Evolutionary conservation across 1,139 yeast genomes (phyloP), one percentile per base, ranked within the genome.

Genomic region (Yarrowia galli): DNA sequence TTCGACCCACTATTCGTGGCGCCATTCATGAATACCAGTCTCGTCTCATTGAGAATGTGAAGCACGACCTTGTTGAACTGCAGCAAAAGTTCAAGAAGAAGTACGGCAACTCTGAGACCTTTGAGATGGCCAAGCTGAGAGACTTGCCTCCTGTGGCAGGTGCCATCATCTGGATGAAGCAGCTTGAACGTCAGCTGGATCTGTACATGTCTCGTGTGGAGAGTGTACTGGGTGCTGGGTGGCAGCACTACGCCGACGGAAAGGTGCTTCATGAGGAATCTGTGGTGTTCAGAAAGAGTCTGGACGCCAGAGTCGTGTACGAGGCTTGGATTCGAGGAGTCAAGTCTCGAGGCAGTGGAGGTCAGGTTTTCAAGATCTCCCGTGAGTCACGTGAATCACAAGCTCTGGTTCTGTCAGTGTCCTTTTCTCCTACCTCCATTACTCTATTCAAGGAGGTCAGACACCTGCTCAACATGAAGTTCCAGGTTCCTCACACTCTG

Each of bases 221-320:
- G 64, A 75, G 81, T 16, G 81, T 87, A 1, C 80, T 93, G 13
- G 97, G 98, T 0, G 74, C 80, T 16, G 89, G 88, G 38, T 93
- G 98, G 98, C 81, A 79, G 65, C 82, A 85, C 54, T 91, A 88
- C 72, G 87, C 93, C 0, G 88, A 89, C 65, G 98, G 97, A 0
- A 84, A 82, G 67, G 85, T 84, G 70, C 83, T 93, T 1, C 80
- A 83, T 18, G 76, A 81, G 1, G 91, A 87, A 69, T 81, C 87
- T 18, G 73, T 75, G 0, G 77, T 79, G 0, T 79, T 89, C 60
- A 74, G 81, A 20, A 77, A 80, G 25, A 84, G 81, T 61, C 78
- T 87, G 15, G 81, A 87, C 67, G 76, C 87, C 0, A 77, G 51
- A 42, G 64, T 32, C 16, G 72, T 83, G 0, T 84, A 83, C 70